phyloP scores from a whole-genome alignment of 1,284 basidiomycete genomes.

The Neonothopanus nambi region DNA sequence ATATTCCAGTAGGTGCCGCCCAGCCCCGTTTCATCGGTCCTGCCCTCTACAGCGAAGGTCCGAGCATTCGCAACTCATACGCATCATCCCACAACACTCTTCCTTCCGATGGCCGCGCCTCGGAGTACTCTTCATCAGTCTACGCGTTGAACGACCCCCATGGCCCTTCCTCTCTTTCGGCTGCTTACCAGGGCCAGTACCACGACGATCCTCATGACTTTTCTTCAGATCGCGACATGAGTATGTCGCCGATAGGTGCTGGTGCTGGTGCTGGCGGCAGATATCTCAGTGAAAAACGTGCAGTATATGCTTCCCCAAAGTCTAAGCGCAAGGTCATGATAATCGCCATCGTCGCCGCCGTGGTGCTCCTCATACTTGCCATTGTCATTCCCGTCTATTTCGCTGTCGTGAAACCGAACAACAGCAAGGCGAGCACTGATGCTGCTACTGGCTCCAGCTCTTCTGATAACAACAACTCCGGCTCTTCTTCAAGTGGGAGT shows the following conservation, averaged over 20 bases:
- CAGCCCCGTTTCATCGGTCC: constrained; percentile 53
- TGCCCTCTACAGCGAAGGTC: constrained; percentile 43
- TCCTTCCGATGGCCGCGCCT: constrained; percentile 34
- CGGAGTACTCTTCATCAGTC: constrained; percentile 55
- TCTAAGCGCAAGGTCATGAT: constrained; percentile 55
- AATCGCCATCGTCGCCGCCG: constrained; percentile 38
- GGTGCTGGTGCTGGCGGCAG: constrained; percentile 35
- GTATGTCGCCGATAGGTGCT: constrained; percentile 67
- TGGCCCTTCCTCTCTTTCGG: constrained; percentile 29
- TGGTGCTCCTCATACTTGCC: constrained; percentile 49
- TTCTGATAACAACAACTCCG: constrained; percentile 59
- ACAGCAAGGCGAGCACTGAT: constrained; percentile 26
- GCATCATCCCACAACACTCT: constrained; percentile 52
- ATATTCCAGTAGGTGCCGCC: constrained; percentile 34
- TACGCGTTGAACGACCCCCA: constrained; percentile 58
- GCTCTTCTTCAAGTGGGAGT: constrained; percentile 67
- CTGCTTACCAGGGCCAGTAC: constrained; percentile 62
- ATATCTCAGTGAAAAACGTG: constrained; percentile 62
- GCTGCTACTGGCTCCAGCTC: constrained; percentile 39
- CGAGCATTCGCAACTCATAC: constrained; percentile 53
- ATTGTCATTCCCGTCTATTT: constrained; percentile 68
- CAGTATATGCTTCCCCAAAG: constrained; percentile 53
- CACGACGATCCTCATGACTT: constrained; percentile 56
- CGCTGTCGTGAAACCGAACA: constrained; percentile 53
- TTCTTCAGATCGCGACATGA: constrained; percentile 33